A percentile compares a stretch with the other conserved stretches of the same genome.
Conservation (phyloP, 2,329 filamentous ascomycete species). For the Colletotrichum brevisporum region DNA sequence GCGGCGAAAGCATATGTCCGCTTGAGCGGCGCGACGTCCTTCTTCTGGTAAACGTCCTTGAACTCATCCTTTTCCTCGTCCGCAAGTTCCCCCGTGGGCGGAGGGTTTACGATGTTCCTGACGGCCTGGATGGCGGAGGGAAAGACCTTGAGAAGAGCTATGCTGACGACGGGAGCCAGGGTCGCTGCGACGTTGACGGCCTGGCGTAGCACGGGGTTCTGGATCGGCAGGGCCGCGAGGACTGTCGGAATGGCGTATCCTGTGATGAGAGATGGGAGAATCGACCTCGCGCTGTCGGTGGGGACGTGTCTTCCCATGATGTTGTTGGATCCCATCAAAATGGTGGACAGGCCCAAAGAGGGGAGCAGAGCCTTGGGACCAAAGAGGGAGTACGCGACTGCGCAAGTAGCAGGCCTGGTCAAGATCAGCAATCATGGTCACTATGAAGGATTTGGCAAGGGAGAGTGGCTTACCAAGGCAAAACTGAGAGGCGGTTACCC, state of each 20-base stretch:
- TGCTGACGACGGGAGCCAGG: not conserved
- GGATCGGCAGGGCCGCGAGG: slow-evolving; percentile 1
- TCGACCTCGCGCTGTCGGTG: slow-evolving; percentile 1
- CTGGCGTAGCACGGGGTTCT: slow-evolving; percentile 9
- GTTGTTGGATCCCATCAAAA: slow-evolving; percentile 4
- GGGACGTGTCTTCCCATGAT: slow-evolving; percentile 20
- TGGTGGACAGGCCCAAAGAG: not conserved
- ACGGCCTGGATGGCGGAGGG: slow-evolving; percentile 7
- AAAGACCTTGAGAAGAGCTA: not conserved
- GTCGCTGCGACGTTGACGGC: not conserved
- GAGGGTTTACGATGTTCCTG: not conserved
- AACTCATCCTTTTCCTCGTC: slow-evolving; percentile 3
- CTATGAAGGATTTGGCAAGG: accelerated
- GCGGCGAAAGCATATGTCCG: slow-evolving; percentile 10
- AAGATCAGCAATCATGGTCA: not conserved
- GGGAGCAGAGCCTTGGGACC: slow-evolving; percentile 23
- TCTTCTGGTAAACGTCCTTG: slow-evolving; percentile 14
- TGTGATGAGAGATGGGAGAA: slow-evolving; percentile 7
- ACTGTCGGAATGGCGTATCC: slow-evolving; percentile 1
- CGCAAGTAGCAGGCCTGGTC: slow-evolving; percentile 7
- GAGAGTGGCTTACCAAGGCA: not conserved
- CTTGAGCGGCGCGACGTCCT: slow-evolving; percentile 14
- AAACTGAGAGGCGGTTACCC: slow-evolving; percentile 4
- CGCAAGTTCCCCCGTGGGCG: not conserved
- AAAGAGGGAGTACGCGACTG: slow-evolving; percentile 3